phyloP scores from a whole-genome alignment of 169 alveolate genomes.

The Eimeria praecox region DNA sequence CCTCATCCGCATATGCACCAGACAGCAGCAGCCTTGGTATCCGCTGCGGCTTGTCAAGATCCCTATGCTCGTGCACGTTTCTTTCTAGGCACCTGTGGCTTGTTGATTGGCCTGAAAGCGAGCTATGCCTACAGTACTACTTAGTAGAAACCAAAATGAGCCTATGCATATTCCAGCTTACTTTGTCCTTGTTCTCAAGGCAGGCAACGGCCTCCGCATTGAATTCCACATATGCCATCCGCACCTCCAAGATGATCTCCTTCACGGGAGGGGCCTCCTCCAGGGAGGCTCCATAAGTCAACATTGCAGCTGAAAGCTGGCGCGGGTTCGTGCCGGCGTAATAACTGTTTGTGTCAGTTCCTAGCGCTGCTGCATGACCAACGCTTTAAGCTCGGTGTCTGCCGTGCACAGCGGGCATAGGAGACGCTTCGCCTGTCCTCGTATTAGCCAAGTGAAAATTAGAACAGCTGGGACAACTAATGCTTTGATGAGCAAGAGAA shows the following conservation, averaged over 20 bases:
- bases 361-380: slow-evolving; percentile 15
- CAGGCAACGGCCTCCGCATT: slow-evolving; percentile 24
- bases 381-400: background rate
- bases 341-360: background rate
- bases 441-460: background rate
- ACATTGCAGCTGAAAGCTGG: background rate
- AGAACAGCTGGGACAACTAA: background rate
- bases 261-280: slow-evolving; percentile 56
- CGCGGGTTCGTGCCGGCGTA: background rate
- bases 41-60: background rate
- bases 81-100: background rate
- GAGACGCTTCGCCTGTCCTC: background rate
- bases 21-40: background rate
- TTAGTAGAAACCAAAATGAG: background rate
- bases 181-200: slow-evolving; percentile 57
- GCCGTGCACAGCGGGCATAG: background rate
- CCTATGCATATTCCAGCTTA: background rate
- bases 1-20: background rate
- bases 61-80: background rate
- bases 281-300: slow-evolving; percentile 61
- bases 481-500: background rate
- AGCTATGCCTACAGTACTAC: background rate
- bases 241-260: slow-evolving; percentile 70
- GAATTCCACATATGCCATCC: slow-evolving; percentile 45
- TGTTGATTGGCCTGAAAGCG: background rate